Evolutionary conservation across 2,329 filamentous ascomycete genomes (phyloP).

Genomic region (Pseudogymnoascus sp.): DNA sequence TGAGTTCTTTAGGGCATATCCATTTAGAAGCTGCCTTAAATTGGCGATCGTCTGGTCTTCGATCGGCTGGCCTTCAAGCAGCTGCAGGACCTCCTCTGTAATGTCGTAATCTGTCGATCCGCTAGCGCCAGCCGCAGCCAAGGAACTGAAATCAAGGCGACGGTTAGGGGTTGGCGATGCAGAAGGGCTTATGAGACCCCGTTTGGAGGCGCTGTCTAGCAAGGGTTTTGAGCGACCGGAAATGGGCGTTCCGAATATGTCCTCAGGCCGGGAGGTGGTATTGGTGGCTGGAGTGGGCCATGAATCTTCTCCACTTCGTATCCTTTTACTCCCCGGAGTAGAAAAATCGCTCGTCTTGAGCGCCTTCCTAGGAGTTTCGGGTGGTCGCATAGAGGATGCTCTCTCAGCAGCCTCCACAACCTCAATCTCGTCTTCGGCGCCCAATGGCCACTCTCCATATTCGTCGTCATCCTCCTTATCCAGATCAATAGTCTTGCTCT

Average conservation of each 20-base stretch:
- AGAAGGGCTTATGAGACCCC: conserved; percentile 17
- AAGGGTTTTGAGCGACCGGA: conserved; percentile 9
- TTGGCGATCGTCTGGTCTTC: conserved; percentile 30
- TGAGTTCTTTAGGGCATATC: conserved; percentile 48
- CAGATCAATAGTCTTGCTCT: conserved; percentile 7
- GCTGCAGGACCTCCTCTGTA: conserved; percentile 40
- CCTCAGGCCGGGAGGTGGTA: conserved; percentile 14
- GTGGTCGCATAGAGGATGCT: conserved; percentile 6
- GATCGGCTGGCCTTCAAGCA: conserved; percentile 40
- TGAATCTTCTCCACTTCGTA: conserved; percentile 18
- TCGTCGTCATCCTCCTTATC: conserved; percentile 22
- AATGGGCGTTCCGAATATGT: conserved; percentile 20
- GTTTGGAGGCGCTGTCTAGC: neutral
- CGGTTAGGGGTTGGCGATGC: conserved; percentile 23
- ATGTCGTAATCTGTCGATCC: conserved; percentile 29
- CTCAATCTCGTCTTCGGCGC: conserved; percentile 19
- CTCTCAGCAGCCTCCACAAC: conserved; percentile 15
- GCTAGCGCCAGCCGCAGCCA: neutral
- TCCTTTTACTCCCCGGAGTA: conserved; percentile 26
- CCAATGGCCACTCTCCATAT: conserved; percentile 23
- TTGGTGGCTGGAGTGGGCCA: conserved; percentile 24
- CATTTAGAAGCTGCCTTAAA: conserved; percentile 42
- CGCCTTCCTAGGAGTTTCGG: conserved; percentile 24
- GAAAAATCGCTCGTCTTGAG: conserved; percentile 16
- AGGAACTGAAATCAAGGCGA: conserved; percentile 12